phyloP scores from a whole-genome alignment of 2,329 filamentous ascomycete genomes.

The Penicillium sp. region DNA sequence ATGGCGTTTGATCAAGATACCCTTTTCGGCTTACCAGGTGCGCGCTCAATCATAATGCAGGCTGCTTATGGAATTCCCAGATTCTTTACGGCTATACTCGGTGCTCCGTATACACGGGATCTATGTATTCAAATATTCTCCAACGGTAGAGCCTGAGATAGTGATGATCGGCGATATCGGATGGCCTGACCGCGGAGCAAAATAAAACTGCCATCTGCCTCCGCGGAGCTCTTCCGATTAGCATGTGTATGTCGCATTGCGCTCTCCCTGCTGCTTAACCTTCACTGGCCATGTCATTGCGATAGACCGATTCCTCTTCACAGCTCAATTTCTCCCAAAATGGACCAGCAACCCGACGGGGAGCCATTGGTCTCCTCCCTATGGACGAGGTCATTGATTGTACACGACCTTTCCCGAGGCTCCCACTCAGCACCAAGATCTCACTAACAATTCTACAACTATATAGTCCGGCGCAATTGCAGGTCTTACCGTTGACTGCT shows the following conservation, averaged over 20 bases:
- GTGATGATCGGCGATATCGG: slow-evolving; percentile 23
- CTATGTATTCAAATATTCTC: background rate
- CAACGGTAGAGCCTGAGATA: slow-evolving; percentile 7
- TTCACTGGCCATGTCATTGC: slow-evolving; percentile 12
- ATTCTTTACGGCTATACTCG: no score
- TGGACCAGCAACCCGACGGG: slow-evolving; percentile 31
- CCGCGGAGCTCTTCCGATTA: slow-evolving; percentile 18
- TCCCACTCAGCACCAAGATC: background rate
- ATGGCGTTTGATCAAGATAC: no score
- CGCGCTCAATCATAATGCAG: no score
- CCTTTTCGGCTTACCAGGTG: no score
- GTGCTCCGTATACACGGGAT: background rate
- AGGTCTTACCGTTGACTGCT: slow-evolving; percentile 93
- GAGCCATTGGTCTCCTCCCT: slow-evolving; percentile 41
- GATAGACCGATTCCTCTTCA: slow-evolving; percentile 7
- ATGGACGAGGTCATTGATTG: slow-evolving; percentile 46
- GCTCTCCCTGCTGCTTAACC: background rate
- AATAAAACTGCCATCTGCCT: slow-evolving; percentile 16
- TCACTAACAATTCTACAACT: slow-evolving; percentile 7
- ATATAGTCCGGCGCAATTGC: slow-evolving; percentile 80
- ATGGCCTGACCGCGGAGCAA: slow-evolving; percentile 27
- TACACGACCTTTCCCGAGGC: slow-evolving; percentile 20
- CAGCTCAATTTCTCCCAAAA: slow-evolving; percentile 12
- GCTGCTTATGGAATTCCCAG: no score
- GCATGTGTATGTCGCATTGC: background rate